Conservation (phyloP, 345 rosid genomes). For the Rhizophora apiculata region DNA sequence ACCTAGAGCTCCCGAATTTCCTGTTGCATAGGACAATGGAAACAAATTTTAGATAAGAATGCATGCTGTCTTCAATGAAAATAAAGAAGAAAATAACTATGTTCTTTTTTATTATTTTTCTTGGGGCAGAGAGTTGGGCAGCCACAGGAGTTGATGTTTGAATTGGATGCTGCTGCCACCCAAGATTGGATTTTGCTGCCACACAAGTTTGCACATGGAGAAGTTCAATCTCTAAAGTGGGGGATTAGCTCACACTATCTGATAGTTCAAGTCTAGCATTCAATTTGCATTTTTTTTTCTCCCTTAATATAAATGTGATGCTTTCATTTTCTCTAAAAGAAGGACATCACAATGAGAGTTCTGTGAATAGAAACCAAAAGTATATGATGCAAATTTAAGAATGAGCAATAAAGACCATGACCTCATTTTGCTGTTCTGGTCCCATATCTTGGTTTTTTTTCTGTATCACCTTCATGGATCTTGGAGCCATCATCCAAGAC, state of each 20-base stretch:
- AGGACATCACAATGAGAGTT: no score
- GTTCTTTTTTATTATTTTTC: no score
- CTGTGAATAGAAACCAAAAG: background rate
- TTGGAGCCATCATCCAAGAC: background rate
- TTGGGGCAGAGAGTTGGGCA: no score
- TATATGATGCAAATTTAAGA: background rate
- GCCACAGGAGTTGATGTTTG: no score
- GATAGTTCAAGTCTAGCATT: background rate
- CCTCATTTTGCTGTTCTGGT: conserved; percentile 3
- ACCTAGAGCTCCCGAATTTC: background rate
- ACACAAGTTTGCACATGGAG: background rate
- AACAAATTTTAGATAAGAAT: background rate
- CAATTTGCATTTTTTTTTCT: no score
- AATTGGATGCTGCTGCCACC: no score
- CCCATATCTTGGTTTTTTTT: background rate
- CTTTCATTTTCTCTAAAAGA: background rate
- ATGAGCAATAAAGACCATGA: background rate
- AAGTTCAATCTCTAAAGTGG: background rate
- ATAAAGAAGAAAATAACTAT: background rate
- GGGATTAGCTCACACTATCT: no score
- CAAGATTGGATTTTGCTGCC: no score
- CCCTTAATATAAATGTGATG: no score
- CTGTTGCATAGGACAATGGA: background rate
- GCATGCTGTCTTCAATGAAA: background rate
- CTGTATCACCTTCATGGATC: background rate